Evolutionary conservation across 257 asterid species (phyloP).

Genomic region (Primulina tabacum): DNA sequence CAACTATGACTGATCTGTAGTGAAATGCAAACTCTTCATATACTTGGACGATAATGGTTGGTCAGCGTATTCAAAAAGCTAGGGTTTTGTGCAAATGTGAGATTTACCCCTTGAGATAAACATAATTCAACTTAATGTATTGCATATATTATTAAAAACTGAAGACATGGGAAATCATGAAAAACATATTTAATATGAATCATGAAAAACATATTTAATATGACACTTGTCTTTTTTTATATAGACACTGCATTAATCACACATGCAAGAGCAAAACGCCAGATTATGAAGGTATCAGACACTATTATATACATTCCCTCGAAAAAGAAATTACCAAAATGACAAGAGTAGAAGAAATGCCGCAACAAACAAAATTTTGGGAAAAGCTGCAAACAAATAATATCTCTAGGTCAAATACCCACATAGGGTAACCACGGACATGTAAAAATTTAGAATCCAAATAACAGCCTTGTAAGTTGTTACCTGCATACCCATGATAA

Average conservation of each 20-base stretch:
- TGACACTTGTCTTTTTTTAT: neutral
- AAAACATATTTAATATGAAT: neutral
- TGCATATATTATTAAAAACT: too few species aligned
- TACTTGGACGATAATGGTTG: neutral
- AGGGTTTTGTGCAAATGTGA: conserved; percentile 3
- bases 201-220: neutral
- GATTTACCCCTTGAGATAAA: neutral
- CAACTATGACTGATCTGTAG: conserved; percentile 6
- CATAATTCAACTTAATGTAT: neutral
- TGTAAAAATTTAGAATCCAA: too few species aligned
- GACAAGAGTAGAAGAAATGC: conserved; percentile 89
- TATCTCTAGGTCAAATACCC: neutral
- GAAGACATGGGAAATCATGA: neutral
- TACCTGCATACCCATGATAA: neutral
- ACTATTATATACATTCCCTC: neutral
- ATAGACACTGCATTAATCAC: neutral
- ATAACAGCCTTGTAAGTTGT: too few species aligned
- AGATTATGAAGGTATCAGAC: neutral
- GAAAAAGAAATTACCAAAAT: conserved; percentile 62
- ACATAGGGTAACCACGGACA: neutral
- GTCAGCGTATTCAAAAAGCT: neutral
- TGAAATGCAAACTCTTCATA: conserved; percentile 2
- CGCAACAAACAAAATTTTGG: conserved; percentile 70
- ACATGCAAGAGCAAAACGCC: neutral
- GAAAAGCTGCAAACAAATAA: conserved; percentile 52